Base-by-base conservation (phyloP, 2,329 filamentous ascomycete genomes). In the Thelonectria olida region DNA sequence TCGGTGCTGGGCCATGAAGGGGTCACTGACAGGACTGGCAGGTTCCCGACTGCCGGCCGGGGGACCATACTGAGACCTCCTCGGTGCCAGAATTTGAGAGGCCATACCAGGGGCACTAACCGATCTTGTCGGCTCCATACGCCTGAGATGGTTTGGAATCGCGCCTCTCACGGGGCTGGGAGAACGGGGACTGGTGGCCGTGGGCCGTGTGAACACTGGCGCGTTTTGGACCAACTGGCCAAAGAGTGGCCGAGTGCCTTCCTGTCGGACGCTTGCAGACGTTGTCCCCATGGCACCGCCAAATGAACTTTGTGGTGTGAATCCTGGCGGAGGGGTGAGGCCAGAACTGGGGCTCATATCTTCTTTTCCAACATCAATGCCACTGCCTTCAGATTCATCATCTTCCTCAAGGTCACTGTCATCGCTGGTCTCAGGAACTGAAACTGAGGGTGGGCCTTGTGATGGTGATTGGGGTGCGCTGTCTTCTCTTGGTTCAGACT, bases 111-210 rank as follows among this genome's bases (percentile, higher is more conserved):
- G 87, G 2, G 86, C 85, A 71, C 86, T 89, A 38, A 88, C 84
- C 2, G 87, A 89, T 52, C 87, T 82, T 12, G 80, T 77, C 2
- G 80, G 75, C 27, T 89, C 86, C 20, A 80, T 77, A 54, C 82
- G 76, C 6, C 82, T 68, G 25, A 84, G 69, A 67, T 83, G 80
- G 61, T 79, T 75, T 28, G 87, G 86, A 27, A 88, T 76, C 39
- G 85, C 82, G 53, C 82, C 80, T 31, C 90, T 86, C 23, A 92
- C 78, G 1, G 91, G 91, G 65, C 91, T 93, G 2, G 91, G 90
- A 9, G 91, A 92, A 34, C 90, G 86, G 47, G 90, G 89, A 65
- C 86, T 89, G n/a, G 81, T 79, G 19, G 78, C 79, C 31, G 75
- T 81, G 22, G 85, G 80, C 31, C 84, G 85, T 9, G 86, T 79